phyloP scores from a whole-genome alignment of 2,329 filamentous ascomycete genomes.

The Cylindrodendrum hubeiense region DNA sequence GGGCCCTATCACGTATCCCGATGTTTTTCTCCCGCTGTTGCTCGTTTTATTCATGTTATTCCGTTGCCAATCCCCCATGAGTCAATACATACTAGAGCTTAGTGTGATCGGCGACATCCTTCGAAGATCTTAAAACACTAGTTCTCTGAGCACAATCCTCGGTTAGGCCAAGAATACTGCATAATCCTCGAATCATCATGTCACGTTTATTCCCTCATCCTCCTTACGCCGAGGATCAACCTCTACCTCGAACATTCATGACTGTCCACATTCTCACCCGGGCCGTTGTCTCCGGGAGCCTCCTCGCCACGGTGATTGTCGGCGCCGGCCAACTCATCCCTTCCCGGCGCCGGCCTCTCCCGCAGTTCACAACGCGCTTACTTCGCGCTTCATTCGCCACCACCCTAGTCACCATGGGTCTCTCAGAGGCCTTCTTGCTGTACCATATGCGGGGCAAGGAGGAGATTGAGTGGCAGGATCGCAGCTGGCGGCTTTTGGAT shows the following conservation, averaged over 20 bases:
- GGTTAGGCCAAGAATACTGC: too few species aligned
- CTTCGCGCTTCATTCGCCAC: background rate
- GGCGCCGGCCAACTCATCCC: conserved; percentile 5
- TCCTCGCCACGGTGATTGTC: conserved; percentile 1
- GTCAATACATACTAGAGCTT: too few species aligned
- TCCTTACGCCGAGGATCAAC: conserved; percentile 8
- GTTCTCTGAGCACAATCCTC: too few species aligned
- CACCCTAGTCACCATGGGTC: background rate
- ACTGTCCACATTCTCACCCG: conserved; percentile 5
- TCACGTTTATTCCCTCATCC: conserved; percentile 12
- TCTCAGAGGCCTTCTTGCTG: background rate
- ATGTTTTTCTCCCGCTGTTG: too few species aligned
- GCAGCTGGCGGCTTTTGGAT: conserved; percentile 5
- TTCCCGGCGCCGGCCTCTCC: background rate
- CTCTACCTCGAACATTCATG: conserved; percentile 3
- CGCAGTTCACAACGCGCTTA: background rate
- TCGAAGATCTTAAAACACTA: background rate
- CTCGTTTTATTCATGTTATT: too few species aligned
- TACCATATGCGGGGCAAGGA: conserved; percentile 2
- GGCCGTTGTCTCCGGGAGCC: background rate
- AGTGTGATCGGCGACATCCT: too few species aligned
- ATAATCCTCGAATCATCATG: background rate
- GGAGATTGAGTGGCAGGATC: conserved; percentile 12
- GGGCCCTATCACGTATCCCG: too few species aligned
- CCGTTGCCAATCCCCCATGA: too few species aligned